A percentile compares a stretch with the other conserved stretches of the same genome.
These are phyloP conservation scores for Pyrenula aspistea DNA, from an alignment of 495 filamentous ascomycete species.

Conservation along the genomic window DNA sequence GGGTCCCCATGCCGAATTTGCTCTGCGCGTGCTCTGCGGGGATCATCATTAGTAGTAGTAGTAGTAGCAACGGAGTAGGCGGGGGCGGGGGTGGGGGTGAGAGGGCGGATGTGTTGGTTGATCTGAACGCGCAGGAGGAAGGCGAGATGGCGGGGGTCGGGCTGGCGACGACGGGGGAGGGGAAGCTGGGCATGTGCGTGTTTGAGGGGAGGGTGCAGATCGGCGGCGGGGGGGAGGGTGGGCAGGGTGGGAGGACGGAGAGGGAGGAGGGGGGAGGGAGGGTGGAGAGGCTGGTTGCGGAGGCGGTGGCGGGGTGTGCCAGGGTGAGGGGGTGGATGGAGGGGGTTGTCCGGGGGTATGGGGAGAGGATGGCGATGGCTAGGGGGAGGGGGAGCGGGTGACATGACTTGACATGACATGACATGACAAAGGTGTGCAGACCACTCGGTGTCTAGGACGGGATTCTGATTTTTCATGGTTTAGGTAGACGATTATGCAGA, in stretches of 20 bases:
- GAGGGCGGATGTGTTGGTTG: background rate
- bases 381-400: background rate
- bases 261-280: background rate
- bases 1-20: conserved; percentile 87
- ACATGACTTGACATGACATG: too few species aligned
- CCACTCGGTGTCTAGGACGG: too few species aligned
- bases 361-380: background rate
- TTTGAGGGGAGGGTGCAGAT: background rate
- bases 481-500: too few species aligned
- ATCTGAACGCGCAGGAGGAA: background rate
- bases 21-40: conserved; percentile 80
- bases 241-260: background rate
- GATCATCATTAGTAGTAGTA: conserved; percentile 33
- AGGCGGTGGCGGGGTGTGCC: too few species aligned
- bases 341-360: background rate
- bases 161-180: background rate
- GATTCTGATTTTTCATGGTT: too few species aligned
- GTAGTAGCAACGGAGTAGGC: too few species aligned
- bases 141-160: background rate
- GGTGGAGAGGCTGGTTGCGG: background rate
- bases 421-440: too few species aligned
- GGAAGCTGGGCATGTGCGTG: background rate
- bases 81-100: background rate
- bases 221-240: background rate
- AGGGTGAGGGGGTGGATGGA: background rate